Percentiles rank a stretch among this genome's conserved stretches.
Evolutionary conservation across 352 stramenopile genomes (phyloP).

Genomic region (Globisporangium spiculum): DNA sequence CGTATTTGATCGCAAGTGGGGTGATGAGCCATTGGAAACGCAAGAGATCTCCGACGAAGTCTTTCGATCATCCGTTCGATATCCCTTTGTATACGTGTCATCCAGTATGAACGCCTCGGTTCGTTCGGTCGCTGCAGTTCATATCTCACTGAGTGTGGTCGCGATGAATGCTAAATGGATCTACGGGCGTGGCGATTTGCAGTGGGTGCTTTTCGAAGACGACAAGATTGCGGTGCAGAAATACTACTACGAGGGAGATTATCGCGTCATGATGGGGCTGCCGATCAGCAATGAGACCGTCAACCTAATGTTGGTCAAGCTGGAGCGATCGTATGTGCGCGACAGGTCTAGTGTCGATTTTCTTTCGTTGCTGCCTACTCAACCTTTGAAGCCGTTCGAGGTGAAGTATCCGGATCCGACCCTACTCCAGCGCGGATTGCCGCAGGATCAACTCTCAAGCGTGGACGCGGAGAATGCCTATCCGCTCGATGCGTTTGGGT

Average conservation of each 20-base stretch:
- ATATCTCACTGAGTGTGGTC: not conserved
- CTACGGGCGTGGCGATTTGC: not conserved
- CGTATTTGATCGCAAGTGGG: not conserved
- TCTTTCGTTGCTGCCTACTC: not conserved
- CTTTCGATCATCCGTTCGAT: not conserved
- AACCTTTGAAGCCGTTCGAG: not conserved
- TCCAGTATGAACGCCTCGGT: no score
- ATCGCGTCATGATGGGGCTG: not conserved
- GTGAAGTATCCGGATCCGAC: constrained; percentile 5
- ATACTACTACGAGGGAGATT: not conserved
- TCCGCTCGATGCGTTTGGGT: not conserved
- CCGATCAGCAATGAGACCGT: not conserved
- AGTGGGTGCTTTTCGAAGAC: not conserved
- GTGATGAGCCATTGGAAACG: not conserved
- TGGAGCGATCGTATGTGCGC: not conserved
- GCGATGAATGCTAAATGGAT: constrained; percentile 8
- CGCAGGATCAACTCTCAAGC: not conserved
- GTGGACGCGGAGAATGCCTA: not conserved
- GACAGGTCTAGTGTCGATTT: not conserved
- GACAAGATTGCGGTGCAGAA: constrained; percentile 4
- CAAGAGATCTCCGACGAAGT: not conserved
- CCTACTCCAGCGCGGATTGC: constrained; percentile 5
- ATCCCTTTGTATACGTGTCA: constrained; percentile 12
- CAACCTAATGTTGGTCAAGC: not conserved
- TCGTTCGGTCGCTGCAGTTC: not conserved